Evolutionary conservation across 306 rosid species (phyloP).

Genomic region (Gastrolobium bilobum): DNA sequence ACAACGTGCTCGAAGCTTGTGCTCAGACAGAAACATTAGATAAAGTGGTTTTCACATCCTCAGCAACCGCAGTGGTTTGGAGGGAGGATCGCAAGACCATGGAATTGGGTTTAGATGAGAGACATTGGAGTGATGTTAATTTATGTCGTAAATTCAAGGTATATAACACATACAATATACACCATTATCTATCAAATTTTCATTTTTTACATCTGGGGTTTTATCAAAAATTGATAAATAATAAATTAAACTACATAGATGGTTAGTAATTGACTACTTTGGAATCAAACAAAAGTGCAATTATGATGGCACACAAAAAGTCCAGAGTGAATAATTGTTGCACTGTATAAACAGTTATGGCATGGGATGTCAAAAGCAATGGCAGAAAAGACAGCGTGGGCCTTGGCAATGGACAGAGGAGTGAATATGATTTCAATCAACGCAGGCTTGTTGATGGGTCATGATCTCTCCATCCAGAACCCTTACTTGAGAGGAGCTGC

Average conservation of each 20-base stretch:
- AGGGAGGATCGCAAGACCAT: constrained; percentile 69
- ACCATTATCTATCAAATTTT: background rate
- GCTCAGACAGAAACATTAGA: constrained; percentile 86
- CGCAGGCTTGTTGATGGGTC: constrained; percentile 59
- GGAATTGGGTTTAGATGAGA: constrained; percentile 69
- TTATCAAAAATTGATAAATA: background rate
- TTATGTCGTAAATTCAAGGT: constrained; percentile 91
- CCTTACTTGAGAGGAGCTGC: constrained; percentile 93
- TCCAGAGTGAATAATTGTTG: constrained; percentile 17
- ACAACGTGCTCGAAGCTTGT: constrained; percentile 94
- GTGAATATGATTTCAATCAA: constrained; percentile 83
- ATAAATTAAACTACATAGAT: background rate
- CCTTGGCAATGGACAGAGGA: constrained; percentile 90
- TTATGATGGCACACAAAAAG: background rate
- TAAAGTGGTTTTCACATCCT: constrained; percentile 84
- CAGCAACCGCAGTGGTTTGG: constrained; percentile 85
- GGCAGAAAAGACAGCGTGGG: constrained; percentile 90
- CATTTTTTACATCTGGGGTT: background rate
- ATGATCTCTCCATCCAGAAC: constrained; percentile 61
- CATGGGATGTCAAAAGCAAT: constrained; percentile 89
- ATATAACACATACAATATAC: background rate
- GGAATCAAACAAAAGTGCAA: background rate
- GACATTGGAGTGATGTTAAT: constrained; percentile 81
- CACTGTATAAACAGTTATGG: constrained; percentile 69
- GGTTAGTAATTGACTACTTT: background rate